Evolutionary conservation across 2,329 filamentous ascomycete genomes (phyloP).

Genomic region (Colletotrichum sp.): DNA sequence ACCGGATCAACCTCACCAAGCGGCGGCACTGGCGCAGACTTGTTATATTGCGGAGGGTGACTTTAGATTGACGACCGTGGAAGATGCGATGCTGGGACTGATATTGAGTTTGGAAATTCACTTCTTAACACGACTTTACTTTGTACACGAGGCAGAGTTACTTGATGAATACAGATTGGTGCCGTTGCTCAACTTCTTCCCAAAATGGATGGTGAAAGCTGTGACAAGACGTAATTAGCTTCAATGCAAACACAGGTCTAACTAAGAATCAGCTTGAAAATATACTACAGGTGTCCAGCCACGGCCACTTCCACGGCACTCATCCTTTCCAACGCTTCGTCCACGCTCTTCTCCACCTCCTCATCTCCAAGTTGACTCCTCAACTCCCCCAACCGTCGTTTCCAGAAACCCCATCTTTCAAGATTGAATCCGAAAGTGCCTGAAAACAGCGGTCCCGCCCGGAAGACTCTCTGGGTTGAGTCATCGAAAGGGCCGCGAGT

Average conservation of each 20-base stretch:
- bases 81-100: rapidly evolving
- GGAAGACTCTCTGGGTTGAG: too few species aligned
- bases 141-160: not conserved
- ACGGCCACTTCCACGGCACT: not conserved
- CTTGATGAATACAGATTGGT: not conserved
- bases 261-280: too few species aligned
- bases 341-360: not conserved
- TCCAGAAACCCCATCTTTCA: not conserved
- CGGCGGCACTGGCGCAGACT: not conserved
- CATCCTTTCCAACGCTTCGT: not conserved
- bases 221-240: too few species aligned
- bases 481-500: not conserved
- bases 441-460: not conserved
- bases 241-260: too few species aligned
- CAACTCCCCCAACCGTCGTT: not conserved
- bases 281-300: not conserved
- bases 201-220: too few species aligned
- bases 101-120: not conserved
- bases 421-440: not conserved
- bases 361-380: not conserved
- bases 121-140: not conserved
- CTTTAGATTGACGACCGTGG: rapidly evolving
- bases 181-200: not conserved
- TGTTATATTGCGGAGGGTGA: not conserved
- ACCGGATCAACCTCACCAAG: slow-evolving; percentile 42